A percentile compares a stretch with the other conserved stretches of the same genome.
phyloP scores from a whole-genome alignment of 2,329 filamentous ascomycete genomes.

The Fusarium sulawesiense region DNA sequence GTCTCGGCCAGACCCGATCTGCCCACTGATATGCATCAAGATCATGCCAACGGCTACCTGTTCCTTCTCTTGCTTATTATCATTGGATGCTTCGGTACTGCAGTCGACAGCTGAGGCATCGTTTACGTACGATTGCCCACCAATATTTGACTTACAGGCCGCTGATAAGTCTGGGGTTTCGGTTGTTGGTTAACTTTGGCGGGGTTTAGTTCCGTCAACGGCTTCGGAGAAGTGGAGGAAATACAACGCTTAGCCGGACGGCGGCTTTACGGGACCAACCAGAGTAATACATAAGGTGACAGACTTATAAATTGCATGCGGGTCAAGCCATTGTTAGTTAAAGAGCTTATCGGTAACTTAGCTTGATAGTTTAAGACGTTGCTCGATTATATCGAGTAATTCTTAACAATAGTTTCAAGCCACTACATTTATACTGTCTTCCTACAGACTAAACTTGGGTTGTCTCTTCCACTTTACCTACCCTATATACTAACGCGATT shows the following conservation, averaged over 20 bases:
- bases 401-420: background rate
- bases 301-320: slow-evolving; percentile 9
- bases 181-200: slow-evolving; percentile 10
- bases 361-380: background rate
- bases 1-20: slow-evolving; percentile 51
- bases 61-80: slow-evolving; percentile 5
- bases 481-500: slow-evolving; percentile 37
- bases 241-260: slow-evolving; percentile 7
- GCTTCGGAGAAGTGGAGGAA: slow-evolving; percentile 36
- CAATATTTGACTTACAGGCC: background rate
- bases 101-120: background rate
- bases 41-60: slow-evolving; percentile 13
- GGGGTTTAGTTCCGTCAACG: slow-evolving; percentile 5
- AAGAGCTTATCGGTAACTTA: slow-evolving; percentile 26
- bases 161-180: slow-evolving; percentile 10
- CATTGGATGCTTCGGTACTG: slow-evolving; percentile 32
- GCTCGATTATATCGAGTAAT: slow-evolving; percentile 42
- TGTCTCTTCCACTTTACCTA: background rate
- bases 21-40: slow-evolving; percentile 13
- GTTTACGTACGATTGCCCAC: slow-evolving; percentile 14
- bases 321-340: slow-evolving; percentile 3
- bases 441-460: background rate
- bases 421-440: background rate
- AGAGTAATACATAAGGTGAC: background rate
- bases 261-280: slow-evolving; percentile 11